Base-by-base conservation (phyloP, 805 yeast species). In the Kluyveromyces dobzhanskii region DNA sequence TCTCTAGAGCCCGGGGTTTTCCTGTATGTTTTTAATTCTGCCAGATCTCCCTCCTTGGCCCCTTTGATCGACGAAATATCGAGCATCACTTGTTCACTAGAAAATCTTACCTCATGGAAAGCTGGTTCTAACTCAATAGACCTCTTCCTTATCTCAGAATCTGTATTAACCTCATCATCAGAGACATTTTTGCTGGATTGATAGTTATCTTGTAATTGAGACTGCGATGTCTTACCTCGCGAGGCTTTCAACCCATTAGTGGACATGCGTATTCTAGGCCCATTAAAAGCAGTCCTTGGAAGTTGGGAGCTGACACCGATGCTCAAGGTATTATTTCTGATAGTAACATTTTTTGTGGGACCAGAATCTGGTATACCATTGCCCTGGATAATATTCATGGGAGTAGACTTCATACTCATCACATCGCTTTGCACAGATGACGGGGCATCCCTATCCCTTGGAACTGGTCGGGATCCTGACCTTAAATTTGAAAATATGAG, bases 41-140 rank as follows among this genome's bases (percentile, higher is more conserved):
- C 88, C 6, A 85, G 60, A 51, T 82, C 85, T 13, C 94, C 95
- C n/a, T 70, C 76, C 39, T 66, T 65, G 1, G 84, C 73, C 1
- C 80, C 82, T 0, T 85, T 81, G 0, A 85, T 46, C 3, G 75
- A 62, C 0, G 65, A 51, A 14, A 78, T 59, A 51, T 85, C 88
- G 1, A 87, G 51, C 33, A 81, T 56, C 2, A 87, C 83, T 27
- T 74, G 75, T 27, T 77, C 78, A 1, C 64, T 31, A 1, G 78
- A 74, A 0, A 71, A 65, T 17, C 85, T 61, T 3, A 73, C 48
- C 45, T 87, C 95, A 53, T 88, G 97, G 48, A 84, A 64, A 10
- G 47, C 44, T 12, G 57, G 29, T 32, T 54, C 64, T 30, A 54
- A 34, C 35, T 51, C 50, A 28, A 40, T 39, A 2, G 49, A 38